These are phyloP conservation scores for Botrytis deweyae DNA, from an alignment of 2,329 filamentous ascomycete genomes.

Conservation along the genomic window DNA sequence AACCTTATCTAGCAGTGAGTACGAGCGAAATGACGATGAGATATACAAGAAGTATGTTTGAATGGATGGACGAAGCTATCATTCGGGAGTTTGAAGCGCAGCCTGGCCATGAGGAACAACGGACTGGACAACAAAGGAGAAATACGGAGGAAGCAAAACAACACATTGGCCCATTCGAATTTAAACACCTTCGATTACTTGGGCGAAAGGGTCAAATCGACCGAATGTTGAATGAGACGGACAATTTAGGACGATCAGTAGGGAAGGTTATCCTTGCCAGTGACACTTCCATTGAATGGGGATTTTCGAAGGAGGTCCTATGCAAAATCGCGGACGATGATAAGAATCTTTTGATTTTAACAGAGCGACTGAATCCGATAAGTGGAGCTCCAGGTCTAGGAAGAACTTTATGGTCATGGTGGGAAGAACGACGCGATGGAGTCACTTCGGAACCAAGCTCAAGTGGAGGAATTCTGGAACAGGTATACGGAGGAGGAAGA, in stretches of 20 bases:
- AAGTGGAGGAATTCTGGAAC: conserved; percentile 60
- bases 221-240: conserved; percentile 55
- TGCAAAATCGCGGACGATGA: conserved; percentile 71
- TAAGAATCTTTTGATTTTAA: conserved; percentile 83
- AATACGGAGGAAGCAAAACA: conserved; percentile 51
- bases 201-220: conserved; percentile 80
- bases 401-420: conserved; percentile 76
- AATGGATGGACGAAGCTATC: conserved; percentile 98
- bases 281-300: conserved; percentile 89
- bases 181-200: conserved; percentile 78
- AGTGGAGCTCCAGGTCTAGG: conserved; percentile 50
- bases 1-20: conserved; percentile 79
- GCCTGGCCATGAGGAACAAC: conserved; percentile 34
- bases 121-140: conserved; percentile 44
- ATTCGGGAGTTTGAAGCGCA: conserved; percentile 85
- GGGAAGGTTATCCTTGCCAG: conserved; percentile 85
- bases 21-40: conserved; percentile 87
- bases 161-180: conserved; percentile 77
- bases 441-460: conserved; percentile 55
- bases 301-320: conserved; percentile 82
- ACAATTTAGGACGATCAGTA: conserved; percentile 44
- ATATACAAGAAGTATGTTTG: conserved; percentile 90
- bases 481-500: conserved; percentile 64
- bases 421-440: conserved; percentile 66
- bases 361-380: conserved; percentile 62